A percentile compares a stretch with the other conserved stretches of the same genome.
Conservation (phyloP, 768 basidiomycete genomes). For the Psilocybe tampanensis region DNA sequence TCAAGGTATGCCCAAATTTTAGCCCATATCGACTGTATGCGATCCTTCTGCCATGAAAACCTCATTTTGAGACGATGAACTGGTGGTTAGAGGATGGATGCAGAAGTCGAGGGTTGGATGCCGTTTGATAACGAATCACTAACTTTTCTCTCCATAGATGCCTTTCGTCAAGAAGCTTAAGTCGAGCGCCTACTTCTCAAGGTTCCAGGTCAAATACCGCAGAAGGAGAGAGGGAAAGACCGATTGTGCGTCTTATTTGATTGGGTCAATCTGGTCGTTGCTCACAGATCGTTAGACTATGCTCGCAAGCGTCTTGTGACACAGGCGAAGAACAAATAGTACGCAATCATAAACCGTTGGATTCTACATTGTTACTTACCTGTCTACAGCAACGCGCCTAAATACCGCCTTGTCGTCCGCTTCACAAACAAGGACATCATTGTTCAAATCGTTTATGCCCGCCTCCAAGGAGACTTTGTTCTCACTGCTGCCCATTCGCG, state of each 20-base stretch:
- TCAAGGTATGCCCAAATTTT: conserved; percentile 40
- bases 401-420: conserved; percentile 98
- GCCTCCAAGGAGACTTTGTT: conserved; percentile 95
- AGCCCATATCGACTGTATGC: not conserved
- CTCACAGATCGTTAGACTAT: conserved; percentile 66
- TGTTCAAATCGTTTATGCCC: conserved; percentile 94
- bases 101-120: conserved; percentile 32
- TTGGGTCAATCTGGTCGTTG: not conserved
- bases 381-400: conserved; percentile 81
- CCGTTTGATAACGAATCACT: conserved; percentile 13
- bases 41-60: not conserved
- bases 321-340: conserved; percentile 99
- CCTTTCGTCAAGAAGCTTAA: conserved; percentile 98
- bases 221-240: conserved; percentile 98
- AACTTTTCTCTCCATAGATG: conserved; percentile 49
- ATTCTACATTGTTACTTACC: not conserved
- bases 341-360: conserved; percentile 24
- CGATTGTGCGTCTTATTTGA: conserved; percentile 67
- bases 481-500: conserved; percentile 84
- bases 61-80: conserved; percentile 6
- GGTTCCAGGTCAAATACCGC: conserved; percentile 99
- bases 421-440: conserved; percentile 98
- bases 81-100: conserved; percentile 36
- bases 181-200: conserved; percentile 96
- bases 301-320: conserved; percentile 96